phyloP scores from a whole-genome alignment of 1,139 yeast species.

The Citeromyces hawaiiensis region DNA sequence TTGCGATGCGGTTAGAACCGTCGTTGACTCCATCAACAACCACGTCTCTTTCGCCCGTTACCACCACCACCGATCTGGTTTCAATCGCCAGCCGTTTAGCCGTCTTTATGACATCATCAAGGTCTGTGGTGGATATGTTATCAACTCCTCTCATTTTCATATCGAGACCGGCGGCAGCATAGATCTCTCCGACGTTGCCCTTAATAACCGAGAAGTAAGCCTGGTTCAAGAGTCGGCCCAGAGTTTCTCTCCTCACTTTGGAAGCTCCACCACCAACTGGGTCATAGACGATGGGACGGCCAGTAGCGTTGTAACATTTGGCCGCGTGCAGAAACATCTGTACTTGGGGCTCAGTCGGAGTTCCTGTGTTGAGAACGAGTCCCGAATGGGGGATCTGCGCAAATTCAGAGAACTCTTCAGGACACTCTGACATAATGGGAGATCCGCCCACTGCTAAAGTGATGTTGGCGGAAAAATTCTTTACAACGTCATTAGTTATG shows the following conservation, averaged over 20 bases:
- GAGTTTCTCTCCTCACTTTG: slow-evolving; percentile 33
- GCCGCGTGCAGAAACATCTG: slow-evolving; percentile 39
- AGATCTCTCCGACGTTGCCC: slow-evolving; percentile 81
- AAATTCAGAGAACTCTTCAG: slow-evolving; percentile 56
- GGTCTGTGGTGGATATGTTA: slow-evolving; percentile 18
- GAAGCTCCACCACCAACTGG: slow-evolving; percentile 94
- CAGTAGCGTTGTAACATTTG: slow-evolving; percentile 38
- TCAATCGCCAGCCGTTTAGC: slow-evolving; percentile 42
- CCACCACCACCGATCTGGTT: slow-evolving; percentile 52
- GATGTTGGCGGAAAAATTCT: slow-evolving; percentile 83
- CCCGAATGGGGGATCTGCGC: slow-evolving; percentile 39
- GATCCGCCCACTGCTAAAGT: slow-evolving; percentile 77
- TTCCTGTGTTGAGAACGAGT: slow-evolving; percentile 66
- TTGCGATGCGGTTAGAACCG: slow-evolving; percentile 10
- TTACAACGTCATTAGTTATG: slow-evolving; percentile 82
- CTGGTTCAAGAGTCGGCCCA: slow-evolving; percentile 32
- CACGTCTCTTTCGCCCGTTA: slow-evolving; percentile 47
- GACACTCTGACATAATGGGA: slow-evolving; percentile 83
- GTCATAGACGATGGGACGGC: slow-evolving; percentile 63
- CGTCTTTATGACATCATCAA: slow-evolving; percentile 16
- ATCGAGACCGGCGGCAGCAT: slow-evolving; percentile 26
- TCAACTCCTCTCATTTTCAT: slow-evolving; percentile 68
- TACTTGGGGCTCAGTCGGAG: slow-evolving; percentile 35
- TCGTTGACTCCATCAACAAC: slow-evolving; percentile 25
- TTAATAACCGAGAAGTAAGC: slow-evolving; percentile 66